Conservation (phyloP, 1,139 yeast species). For the Kodamaea sp. region DNA sequence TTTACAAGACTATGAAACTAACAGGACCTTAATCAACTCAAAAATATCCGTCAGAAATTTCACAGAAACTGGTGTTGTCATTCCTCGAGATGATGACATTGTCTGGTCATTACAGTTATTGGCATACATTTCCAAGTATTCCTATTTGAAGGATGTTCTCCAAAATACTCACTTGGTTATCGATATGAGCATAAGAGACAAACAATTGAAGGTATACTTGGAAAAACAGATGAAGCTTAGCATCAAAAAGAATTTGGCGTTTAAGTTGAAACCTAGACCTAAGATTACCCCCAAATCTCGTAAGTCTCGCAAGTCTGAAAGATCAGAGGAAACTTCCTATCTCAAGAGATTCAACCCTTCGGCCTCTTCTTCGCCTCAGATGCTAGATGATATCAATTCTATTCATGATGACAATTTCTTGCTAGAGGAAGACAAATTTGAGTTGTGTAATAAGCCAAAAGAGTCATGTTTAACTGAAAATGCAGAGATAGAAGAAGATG, state of each 20-base stretch:
- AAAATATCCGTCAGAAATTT: constrained; percentile 62
- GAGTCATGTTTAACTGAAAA: constrained; percentile 21
- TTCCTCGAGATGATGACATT: constrained; percentile 90
- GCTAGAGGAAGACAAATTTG: constrained; percentile 38
- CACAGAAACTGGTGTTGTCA: constrained; percentile 67
- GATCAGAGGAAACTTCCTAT: constrained; percentile 12
- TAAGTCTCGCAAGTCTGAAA: constrained; percentile 16
- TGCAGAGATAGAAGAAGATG: constrained; percentile 30
- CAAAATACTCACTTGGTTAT: constrained; percentile 68
- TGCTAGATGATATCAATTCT: constrained; percentile 35
- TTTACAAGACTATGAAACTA: constrained; percentile 38
- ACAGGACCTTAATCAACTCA: constrained; percentile 26
- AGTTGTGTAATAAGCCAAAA: constrained; percentile 23
- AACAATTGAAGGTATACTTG: constrained; percentile 39
- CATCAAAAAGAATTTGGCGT: constrained; percentile 31
- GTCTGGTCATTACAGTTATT: constrained; percentile 89
- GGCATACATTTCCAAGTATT: constrained; percentile 91
- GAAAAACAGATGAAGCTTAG: constrained; percentile 41
- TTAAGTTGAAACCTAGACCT: constrained; percentile 29
- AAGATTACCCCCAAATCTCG: constrained; percentile 42
- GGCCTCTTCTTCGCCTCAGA: constrained; percentile 45
- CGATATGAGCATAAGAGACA: constrained; percentile 55
- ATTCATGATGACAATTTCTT: constrained; percentile 37
- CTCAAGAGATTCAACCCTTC: constrained; percentile 37
- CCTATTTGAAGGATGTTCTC: constrained; percentile 70